These are phyloP conservation scores for Selaginella tamariscina DNA, from an alignment of 75 land plant species.

Conservation along the genomic window DNA sequence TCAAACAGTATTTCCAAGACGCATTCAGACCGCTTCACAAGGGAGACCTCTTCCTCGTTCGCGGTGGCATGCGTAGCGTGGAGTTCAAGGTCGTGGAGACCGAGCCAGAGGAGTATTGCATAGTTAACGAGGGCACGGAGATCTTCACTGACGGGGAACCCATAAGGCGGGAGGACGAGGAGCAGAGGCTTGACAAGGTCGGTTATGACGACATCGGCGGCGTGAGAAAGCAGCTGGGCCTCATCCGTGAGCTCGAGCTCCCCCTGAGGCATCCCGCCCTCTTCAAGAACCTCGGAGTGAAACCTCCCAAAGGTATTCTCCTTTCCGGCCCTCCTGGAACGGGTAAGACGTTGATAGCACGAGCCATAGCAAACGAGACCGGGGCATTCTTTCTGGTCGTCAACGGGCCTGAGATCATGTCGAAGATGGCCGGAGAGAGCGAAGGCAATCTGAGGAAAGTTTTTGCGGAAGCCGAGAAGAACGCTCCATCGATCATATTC, in stretches of 20 bases:
- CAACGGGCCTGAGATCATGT: constrained; percentile 18
- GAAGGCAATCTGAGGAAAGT: constrained; percentile 11
- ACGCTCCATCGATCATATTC: constrained; percentile 18
- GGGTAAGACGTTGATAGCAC: constrained; percentile 11
- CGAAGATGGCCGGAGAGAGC: constrained; percentile 13
- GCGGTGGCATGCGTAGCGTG: no score
- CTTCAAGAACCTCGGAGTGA: not conserved
- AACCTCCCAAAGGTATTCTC: not conserved
- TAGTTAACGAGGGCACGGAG: no score
- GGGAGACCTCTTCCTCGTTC: no score
- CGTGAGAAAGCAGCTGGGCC: not conserved
- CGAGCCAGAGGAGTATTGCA: no score
- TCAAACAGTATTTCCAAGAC: no score
- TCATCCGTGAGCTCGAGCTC: not conserved
- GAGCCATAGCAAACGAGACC: constrained; percentile 16
- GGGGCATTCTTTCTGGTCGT: constrained; percentile 16
- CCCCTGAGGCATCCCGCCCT: not conserved
- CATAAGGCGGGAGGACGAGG: not conserved
- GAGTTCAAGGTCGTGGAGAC: no score
- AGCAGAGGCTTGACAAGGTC: not conserved
- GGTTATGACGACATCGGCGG: not conserved
- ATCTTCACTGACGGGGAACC: no score
- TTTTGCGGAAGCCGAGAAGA: constrained; percentile 14
- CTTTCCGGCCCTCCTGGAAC: not conserved
- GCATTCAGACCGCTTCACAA: no score